A percentile compares a stretch with the other conserved stretches of the same genome.
Conservation (phyloP, 2,329 filamentous ascomycete genomes). For the Penicillium sp. region DNA sequence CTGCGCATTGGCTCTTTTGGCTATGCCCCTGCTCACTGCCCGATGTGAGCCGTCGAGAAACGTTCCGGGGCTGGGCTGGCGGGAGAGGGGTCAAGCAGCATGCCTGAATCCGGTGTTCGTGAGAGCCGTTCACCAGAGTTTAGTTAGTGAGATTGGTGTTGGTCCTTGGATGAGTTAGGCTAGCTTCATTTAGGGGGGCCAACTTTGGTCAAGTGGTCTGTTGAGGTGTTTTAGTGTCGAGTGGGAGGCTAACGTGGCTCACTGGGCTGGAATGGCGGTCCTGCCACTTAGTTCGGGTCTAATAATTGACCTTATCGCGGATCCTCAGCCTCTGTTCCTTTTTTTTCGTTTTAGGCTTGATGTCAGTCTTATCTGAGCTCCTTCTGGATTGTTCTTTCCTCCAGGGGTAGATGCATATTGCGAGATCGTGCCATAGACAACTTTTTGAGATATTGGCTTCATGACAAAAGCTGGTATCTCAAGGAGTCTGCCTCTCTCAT, state of each 20-base stretch:
- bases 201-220: background rate
- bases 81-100: conserved; percentile 12
- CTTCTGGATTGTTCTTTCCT: conserved; percentile 1
- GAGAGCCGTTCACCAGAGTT: background rate
- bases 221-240: background rate
- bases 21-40: conserved; percentile 9
- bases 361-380: conserved; percentile 5
- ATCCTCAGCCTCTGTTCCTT: conserved; percentile 5
- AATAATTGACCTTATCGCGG: conserved; percentile 1
- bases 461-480: background rate
- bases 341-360: background rate
- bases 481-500: background rate
- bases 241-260: background rate
- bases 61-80: conserved; percentile 3
- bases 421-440: background rate
- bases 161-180: background rate
- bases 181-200: background rate
- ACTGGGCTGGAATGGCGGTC: background rate
- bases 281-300: background rate
- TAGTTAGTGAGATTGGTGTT: background rate
- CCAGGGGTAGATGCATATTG: background rate
- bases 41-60: conserved; percentile 25
- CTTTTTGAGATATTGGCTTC: background rate
- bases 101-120: conserved; percentile 8
- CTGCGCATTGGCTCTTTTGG: conserved; percentile 15